Base-by-base conservation (phyloP, 1,284 basidiomycete genomes). In the Cerrena zonata region DNA sequence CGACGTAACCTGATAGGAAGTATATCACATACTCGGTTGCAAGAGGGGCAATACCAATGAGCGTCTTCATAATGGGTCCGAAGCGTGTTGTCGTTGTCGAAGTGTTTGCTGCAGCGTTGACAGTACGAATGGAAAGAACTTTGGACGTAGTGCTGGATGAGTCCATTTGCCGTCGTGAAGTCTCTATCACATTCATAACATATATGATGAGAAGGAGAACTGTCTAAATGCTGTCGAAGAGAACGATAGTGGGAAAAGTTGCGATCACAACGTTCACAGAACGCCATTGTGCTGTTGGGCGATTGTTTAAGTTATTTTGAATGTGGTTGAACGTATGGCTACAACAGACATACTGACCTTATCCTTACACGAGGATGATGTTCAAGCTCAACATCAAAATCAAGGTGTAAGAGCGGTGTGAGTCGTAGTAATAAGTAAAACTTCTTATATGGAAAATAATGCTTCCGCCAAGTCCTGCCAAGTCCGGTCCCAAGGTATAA, bases 41-140 rank as follows among this genome's bases (percentile, higher is more conserved):
- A 82, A 0, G 21, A 1, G 0, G 21, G 13, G 54, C 80, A 82
- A 48, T 69, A 75, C 40, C 57, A 15, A 59, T 82, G 79, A 0
- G 49, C 47, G 0, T 61, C 24, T 34, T 55, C 46, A 13, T 51
- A 55, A 48, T 64, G 62, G 2, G 39, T 36, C 23, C 42, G 18
- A 2, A 61, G 52, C 2, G 52, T 50, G 15, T 54, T 38, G 12
- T 57, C 39, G 26, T 49, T 25, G 19, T 43, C 41, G 27, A 56
- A 61, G 45, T 75, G 66, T 4, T 50, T 48, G 38, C 71, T 46
- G 59, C 80, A 82, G 12, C 60, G 40, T 50, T 70, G 68, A 61
- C 78, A 80, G 48, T 71, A 80, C 19, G 56, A 19, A 53, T 77
- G 74, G 1, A 19, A 22, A 4, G 60, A 59, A 48, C 70, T 72